phyloP scores from a whole-genome alignment of 140 eudicot genomes.

The Senecio squalidus region DNA sequence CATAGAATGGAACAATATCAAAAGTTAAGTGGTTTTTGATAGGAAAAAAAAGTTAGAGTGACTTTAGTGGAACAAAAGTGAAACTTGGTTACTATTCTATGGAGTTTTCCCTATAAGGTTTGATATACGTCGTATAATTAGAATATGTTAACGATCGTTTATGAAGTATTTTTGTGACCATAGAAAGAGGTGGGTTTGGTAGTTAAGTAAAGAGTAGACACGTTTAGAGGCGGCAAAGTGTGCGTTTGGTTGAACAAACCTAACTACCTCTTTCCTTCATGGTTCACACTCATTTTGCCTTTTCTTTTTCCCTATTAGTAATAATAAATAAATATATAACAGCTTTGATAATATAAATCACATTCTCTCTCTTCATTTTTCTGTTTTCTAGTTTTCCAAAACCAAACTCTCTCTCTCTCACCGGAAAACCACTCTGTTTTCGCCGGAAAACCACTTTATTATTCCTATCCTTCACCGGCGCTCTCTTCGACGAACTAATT shows the following conservation, averaged over 20 bases:
- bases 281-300: conserved; percentile 53
- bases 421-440: conserved; percentile 23
- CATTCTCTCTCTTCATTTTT: conserved; percentile 45
- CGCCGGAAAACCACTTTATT: conserved; percentile 27
- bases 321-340: not conserved
- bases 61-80: too few species aligned
- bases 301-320: conserved; percentile 6
- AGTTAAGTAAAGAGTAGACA: conserved; percentile 29
- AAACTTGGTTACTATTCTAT: too few species aligned
- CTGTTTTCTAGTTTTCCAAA: conserved; percentile 31
- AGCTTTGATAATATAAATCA: conserved; percentile 32
- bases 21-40: too few species aligned
- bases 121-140: too few species aligned
- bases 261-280: conserved; percentile 68
- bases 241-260: conserved; percentile 96
- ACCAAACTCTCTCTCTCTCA: conserved; percentile 21
- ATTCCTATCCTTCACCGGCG: not conserved
- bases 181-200: too few species aligned
- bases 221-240: conserved; percentile 59
- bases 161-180: too few species aligned
- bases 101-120: too few species aligned
- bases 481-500: not conserved
- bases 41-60: too few species aligned
- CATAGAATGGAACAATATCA: too few species aligned
- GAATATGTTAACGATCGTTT: too few species aligned